These are phyloP conservation scores for Rhizopus stolonifer DNA, from an alignment of 371 early-diverging fungal genomes.

Conservation along the genomic window DNA sequence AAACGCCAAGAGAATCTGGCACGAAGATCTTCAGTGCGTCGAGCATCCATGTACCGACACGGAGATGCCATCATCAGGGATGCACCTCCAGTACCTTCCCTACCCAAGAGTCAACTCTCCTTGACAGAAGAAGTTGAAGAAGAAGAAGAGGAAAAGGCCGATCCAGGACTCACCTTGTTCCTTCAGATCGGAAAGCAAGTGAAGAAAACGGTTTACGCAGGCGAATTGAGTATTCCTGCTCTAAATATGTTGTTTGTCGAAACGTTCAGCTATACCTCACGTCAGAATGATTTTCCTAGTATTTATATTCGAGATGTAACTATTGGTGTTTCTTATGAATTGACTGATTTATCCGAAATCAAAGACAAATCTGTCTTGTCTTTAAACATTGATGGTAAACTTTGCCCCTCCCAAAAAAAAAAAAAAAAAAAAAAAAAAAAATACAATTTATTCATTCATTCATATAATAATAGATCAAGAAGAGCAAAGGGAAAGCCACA, in stretches of 20 bases:
- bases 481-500: constrained; percentile 29
- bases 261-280: constrained; percentile 61
- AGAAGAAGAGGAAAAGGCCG: constrained; percentile 9
- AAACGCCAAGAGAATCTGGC: constrained; percentile 52
- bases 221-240: constrained; percentile 60
- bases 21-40: constrained; percentile 44
- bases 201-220: constrained; percentile 57
- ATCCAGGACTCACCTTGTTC: constrained; percentile 37
- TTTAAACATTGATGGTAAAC: constrained; percentile 69
- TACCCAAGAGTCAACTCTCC: constrained; percentile 23
- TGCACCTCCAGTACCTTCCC: constrained; percentile 41
- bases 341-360: constrained; percentile 67
- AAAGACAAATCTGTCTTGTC: constrained; percentile 60
- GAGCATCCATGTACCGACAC: constrained; percentile 46
- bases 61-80: constrained; percentile 15
- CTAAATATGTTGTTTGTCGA: constrained; percentile 68
- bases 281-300: constrained; percentile 62
- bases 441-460: too few relatives aligned
- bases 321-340: constrained; percentile 63
- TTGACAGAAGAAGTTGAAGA: constrained; percentile 21
- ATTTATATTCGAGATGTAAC: constrained; percentile 70
- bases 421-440: too few relatives aligned
- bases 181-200: constrained; percentile 62
- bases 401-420: too few relatives aligned
- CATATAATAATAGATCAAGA: constrained; percentile 18